Evolutionary conservation across 2,329 filamentous ascomycete species (phyloP).

Genomic region (Arthrinium phaeospermum): DNA sequence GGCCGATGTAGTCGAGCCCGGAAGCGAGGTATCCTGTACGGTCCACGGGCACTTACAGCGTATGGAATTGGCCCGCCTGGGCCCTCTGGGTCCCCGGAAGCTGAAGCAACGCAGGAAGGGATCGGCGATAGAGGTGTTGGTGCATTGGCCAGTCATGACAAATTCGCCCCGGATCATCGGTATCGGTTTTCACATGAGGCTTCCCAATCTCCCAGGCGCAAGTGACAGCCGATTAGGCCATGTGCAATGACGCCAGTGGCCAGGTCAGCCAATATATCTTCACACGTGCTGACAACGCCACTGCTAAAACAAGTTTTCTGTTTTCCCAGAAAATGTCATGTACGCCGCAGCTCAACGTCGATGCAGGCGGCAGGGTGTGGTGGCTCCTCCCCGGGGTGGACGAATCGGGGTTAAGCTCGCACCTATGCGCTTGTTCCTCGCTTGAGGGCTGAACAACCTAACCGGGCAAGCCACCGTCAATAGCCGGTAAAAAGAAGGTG

Average conservation of each 20-base stretch:
- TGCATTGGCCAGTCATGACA: neutral
- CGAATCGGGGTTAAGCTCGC: neutral
- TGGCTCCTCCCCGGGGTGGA: neutral
- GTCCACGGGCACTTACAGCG: neutral
- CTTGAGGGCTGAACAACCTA: neutral
- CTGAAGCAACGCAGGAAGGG: neutral
- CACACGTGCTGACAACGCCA: neutral
- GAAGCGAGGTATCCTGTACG: neutral
- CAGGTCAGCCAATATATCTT: neutral
- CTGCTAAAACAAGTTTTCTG: neutral
- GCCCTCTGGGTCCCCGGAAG: neutral
- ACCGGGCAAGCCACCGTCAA: neutral
- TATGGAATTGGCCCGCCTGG: neutral
- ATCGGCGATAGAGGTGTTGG: neutral
- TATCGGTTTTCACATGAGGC: neutral
- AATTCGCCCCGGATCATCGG: neutral
- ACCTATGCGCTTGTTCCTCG: neutral
- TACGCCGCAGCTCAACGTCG: neutral
- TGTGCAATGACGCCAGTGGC: conserved; percentile 6
- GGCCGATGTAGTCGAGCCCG: neutral
- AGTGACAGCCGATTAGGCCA: neutral
- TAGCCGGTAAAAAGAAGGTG: neutral
- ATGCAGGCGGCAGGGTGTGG: neutral
- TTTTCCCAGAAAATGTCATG: neutral
- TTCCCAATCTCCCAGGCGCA: neutral